Evolutionary conservation across 192 early-diverging fungal genomes (phyloP), one percentile per base, ranked within the genome.

Genomic region (Podochytrium sp.): DNA sequence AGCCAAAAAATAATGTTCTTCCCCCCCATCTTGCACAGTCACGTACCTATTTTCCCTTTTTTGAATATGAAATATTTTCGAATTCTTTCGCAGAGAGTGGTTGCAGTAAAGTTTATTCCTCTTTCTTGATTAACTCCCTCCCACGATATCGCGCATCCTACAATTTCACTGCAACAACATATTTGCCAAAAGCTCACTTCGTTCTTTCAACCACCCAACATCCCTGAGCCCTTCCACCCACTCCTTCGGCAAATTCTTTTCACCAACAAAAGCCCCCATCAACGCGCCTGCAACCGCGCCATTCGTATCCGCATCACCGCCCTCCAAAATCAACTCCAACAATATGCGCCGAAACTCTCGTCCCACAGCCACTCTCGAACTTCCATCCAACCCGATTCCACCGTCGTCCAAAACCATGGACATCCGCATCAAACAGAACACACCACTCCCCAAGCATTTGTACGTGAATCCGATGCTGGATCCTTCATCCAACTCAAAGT

Each of bases 291-390:
- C 82, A 27, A 88, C 87, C 14, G 83, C 74, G 3, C 73, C 79
- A 64, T 88, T 88, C 18, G 87, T 88, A 65, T 88, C 86, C 2
- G 86, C 81, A 69, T 86, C 84, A 10, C 87, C 87, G 32, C 77
- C 87, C 65, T 88, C 85, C 50, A 87, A 51, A 1, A 71, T 66
- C 18, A 88, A 34, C 38, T 81, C 81, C n/a, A 77, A 84, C 42
- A 86, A 78, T 10, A 84, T 40, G 2, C 74, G 76, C 3, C 74
- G 75, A 59, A 87, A 86, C 2, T 78, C 70, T n/a, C 59, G 57
- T 0, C 74, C 78, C 43, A 7, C 7, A 47, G 43, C 43, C 43
- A 63, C 32, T 20, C 7, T 40, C 35, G 55, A n/a, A 27, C 6
- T 29, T 7, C 37, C 60, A 34, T 41, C 35, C 6, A n/a, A 0